Evolutionary conservation across 169 alveolate genomes (phyloP), one percentile per base, ranked within the genome.

Genomic region (Plasmodium vinckei): DNA sequence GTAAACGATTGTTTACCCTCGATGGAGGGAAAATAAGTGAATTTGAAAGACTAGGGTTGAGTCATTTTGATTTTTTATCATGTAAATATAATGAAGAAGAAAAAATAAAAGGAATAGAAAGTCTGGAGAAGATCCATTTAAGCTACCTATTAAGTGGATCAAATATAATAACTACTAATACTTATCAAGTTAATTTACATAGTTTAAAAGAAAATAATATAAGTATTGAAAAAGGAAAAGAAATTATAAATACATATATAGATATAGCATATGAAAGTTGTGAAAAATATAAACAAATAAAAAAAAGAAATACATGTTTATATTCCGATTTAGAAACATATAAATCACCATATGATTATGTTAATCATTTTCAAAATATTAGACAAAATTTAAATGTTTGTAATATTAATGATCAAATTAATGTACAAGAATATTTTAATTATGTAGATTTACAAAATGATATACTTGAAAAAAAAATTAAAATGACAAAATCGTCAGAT

Each of bases 1-100:
- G 10, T 19, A 77, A 77, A 9, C 49, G 65, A 4, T n/a, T 77
- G 13, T 64, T 51, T 44, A 77, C 79, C 12, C 63, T 77, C 10
- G 88, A 77, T 77, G 88, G 88, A 15, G 88, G 88, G 0, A 77
- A 64, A 53, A 77, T 77, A 25, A 46, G 59, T 9, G 88, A 77
- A 54, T 25, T 77, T 6, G 88, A 65, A 12, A 54, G 88, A 15
- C n/a, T 77, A 19, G 65, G 79, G 5, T 6, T 63, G 19, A 7
- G n/a, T 1, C 63, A 64, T 13, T 77, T 77, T 46, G 88, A 77
- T 51, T 77, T 77, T 44, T 68, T 77, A 21, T 77, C 88, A 19
- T 60, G 42, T 9, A 17, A 57, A 57, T 15, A 57, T n/a, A 23
- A 23, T n/a, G 65, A 17, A 2, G 19, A 15, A 57, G 53, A 25